These are phyloP conservation scores for Ichthyophthirius multifiliis DNA, from an alignment of 169 alveolate genomes.

Conservation along the genomic window DNA sequence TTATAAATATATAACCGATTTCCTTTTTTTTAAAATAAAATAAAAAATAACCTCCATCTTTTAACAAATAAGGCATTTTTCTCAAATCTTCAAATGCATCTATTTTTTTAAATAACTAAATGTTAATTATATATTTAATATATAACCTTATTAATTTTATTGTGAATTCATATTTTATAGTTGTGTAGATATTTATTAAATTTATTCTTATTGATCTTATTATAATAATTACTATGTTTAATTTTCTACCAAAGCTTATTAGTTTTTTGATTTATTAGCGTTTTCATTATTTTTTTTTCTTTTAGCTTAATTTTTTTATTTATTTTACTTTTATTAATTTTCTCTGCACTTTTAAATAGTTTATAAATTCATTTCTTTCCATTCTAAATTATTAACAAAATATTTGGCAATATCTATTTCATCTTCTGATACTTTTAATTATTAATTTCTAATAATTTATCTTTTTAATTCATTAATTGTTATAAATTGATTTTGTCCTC, in stretches of 20 bases:
- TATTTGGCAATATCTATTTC: background rate
- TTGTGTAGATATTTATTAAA: too few species aligned
- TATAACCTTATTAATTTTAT: background rate
- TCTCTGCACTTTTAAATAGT: background rate
- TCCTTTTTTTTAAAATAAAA: background rate
- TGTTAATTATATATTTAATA: background rate
- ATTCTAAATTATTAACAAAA: background rate
- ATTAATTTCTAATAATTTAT: background rate
- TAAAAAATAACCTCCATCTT: background rate
- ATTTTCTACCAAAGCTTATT: too few species aligned
- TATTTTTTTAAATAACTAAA: background rate
- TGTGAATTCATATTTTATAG: background rate
- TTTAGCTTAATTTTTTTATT: background rate
- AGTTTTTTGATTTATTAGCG: background rate
- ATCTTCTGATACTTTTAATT: background rate
- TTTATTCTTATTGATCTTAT: too few species aligned
- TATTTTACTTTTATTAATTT: background rate
- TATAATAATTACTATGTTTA: too few species aligned
- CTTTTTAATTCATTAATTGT: background rate
- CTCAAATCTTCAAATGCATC: background rate
- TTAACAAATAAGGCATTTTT: background rate
- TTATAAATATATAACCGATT: background rate
- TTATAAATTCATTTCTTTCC: background rate
- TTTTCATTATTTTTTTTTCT: background rate
- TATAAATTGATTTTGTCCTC: background rate